A percentile compares a stretch with the other conserved stretches of the same genome.
Evolutionary conservation across 1,284 basidiomycete species (phyloP).

Genomic region (Earliella scabrosa): DNA sequence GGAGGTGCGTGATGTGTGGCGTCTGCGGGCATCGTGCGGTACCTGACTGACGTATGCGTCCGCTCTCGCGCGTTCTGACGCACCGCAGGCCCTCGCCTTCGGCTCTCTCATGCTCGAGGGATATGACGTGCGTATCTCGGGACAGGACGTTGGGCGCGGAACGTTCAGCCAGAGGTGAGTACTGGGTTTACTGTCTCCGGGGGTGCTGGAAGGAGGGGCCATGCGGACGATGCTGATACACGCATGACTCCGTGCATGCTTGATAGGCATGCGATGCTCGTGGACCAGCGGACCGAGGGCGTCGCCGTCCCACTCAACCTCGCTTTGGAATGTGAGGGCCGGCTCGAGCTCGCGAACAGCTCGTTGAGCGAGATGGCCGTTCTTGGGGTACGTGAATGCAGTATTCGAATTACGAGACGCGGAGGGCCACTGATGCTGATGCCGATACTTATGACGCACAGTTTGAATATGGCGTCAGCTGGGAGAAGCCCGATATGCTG

Average conservation of each 20-base stretch:
- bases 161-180: slow-evolving; percentile 85
- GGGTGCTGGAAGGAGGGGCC: background rate
- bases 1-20: slow-evolving; percentile 54
- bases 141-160: slow-evolving; percentile 89
- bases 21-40: background rate
- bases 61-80: background rate
- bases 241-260: no score
- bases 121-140: slow-evolving; percentile 82
- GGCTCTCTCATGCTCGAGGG: slow-evolving; percentile 83
- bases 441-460: slow-evolving; percentile 38
- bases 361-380: slow-evolving; percentile 88
- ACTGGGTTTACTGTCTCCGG: background rate
- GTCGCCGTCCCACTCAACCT: slow-evolving; percentile 82
- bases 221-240: background rate
- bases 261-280: slow-evolving; percentile 85
- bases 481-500: slow-evolving; percentile 80
- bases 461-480: slow-evolving; percentile 90
- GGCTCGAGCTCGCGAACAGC: slow-evolving; percentile 85
- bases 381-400: slow-evolving; percentile 64
- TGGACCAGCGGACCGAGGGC: slow-evolving; percentile 82
- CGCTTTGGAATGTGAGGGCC: slow-evolving; percentile 62
- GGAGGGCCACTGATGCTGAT: slow-evolving; percentile 4
- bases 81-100: slow-evolving; percentile 76
- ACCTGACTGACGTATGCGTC: slow-evolving; percentile 2
- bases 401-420: background rate